Evolutionary conservation across 108 stramenopile species (phyloP), one percentile per base, ranked within the genome.

Genomic region (Discostella stelligeroides): DNA sequence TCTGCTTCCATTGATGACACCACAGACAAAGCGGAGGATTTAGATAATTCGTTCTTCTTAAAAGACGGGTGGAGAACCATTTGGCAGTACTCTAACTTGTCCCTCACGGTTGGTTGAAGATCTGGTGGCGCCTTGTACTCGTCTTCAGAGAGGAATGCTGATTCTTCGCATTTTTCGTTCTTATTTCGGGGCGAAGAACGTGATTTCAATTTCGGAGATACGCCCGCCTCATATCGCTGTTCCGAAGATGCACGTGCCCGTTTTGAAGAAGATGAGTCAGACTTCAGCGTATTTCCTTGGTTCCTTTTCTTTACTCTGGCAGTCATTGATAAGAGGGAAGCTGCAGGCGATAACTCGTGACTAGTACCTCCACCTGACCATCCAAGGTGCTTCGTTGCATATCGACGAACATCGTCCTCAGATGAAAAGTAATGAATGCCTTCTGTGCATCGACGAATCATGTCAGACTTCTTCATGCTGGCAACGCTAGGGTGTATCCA

Each of bases 1-100:
- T 60, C 49, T 24, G 41, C 28, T 28, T 72, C 61, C 46, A 62
- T 53, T 50, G 18, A 25, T 21, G 56, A 59, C 1, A 70, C 68
- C 7, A 46, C 20, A 18, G 53, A 70, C 25, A 57, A 38, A 4
- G 55, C 18, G 40, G 68, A 57, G 15, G 56, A 47, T 37, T 68
- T 69, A 1, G 68, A 47, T 11, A 62, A 45, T 47, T 68, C 27
- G 50, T 61, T 49, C 13, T 29, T 66, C 49, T 68, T 62, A 51
- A 59, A 74, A 2, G 66, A 60, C 2, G 66, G 67, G 20, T 79
- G 73, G 18, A 74, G 73, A 0, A 58, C 67, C 65, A 73, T 73
- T 46, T 60, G 56, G 23, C 64, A 72, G 7, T 13, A 51, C 39
- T 74, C 73, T 25, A 79, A 66, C 51, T 74, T 79, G 28, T 73